These are phyloP conservation scores for Antarctomyces pellizariae DNA, from an alignment of 495 filamentous ascomycete genomes.

Conservation along the genomic window DNA sequence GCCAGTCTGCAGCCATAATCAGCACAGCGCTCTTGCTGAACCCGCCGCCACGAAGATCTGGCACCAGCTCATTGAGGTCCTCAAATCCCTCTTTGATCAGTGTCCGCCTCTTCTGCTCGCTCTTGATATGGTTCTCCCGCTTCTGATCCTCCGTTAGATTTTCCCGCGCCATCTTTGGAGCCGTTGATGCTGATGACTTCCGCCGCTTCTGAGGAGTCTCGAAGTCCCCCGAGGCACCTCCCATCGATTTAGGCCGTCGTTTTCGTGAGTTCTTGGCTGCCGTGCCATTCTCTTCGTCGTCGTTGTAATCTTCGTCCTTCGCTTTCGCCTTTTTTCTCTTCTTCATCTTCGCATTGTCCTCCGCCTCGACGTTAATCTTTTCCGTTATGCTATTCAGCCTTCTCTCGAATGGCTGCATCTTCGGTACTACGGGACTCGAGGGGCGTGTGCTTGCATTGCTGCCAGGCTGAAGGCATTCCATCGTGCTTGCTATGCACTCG, in stretches of 20 bases:
- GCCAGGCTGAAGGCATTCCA: conserved; percentile 28
- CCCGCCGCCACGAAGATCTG: conserved; percentile 39
- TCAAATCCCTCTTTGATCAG: conserved; percentile 59
- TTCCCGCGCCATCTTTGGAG: conserved; percentile 32
- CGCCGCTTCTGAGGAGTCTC: conserved; percentile 8
- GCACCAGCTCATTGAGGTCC: conserved; percentile 45
- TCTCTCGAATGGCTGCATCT: conserved; percentile 14
- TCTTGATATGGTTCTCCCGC: conserved; percentile 67
- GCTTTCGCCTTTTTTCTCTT: conserved; percentile 26
- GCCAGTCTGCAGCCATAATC: conserved; percentile 42
- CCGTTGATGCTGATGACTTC: conserved; percentile 9
- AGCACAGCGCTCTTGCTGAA: conserved; percentile 66
- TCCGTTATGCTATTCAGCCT: conserved; percentile 6
- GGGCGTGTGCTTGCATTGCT: conserved; percentile 33
- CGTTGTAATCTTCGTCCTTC: conserved; percentile 24
- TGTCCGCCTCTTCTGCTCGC: conserved; percentile 67
- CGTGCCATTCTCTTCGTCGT: conserved; percentile 24
- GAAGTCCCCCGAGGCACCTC: conserved; percentile 5
- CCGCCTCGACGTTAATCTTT: conserved; percentile 14
- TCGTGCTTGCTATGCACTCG: conserved; percentile 24
- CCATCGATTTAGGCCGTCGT: conserved; percentile 13
- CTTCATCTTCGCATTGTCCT: conserved; percentile 19
- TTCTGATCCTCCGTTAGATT: conserved; percentile 72
- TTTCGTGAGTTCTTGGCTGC: conserved; percentile 13
- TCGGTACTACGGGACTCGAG: conserved; percentile 25